Conservation (phyloP, 805 yeast genomes). For the Ogataea minuta region DNA sequence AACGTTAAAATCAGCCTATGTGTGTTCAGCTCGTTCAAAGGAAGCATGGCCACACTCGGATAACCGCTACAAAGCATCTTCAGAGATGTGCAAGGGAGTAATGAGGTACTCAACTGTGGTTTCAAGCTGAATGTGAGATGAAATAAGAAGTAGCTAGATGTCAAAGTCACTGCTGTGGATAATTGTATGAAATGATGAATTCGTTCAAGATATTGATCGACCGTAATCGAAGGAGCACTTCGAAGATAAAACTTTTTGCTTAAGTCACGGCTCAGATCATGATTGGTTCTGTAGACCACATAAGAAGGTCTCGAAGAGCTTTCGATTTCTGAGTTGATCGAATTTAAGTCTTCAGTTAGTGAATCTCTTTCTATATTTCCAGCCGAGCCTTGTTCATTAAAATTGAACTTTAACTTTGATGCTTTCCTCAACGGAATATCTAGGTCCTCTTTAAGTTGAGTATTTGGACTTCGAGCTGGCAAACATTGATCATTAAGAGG, state of each 20-base stretch:
- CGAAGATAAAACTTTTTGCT: constrained; percentile 32
- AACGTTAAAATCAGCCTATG: constrained; percentile 40
- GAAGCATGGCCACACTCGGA: constrained; percentile 23
- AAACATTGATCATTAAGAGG: constrained; percentile 2
- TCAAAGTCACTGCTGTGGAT: constrained; percentile 32
- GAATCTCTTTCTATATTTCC: neutral
- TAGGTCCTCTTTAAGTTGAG: constrained; percentile 21
- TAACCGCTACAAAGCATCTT: neutral
- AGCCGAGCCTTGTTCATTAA: constrained; percentile 19
- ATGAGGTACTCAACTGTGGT: constrained; percentile 15
- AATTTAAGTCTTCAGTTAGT: too few species aligned
- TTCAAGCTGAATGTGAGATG: constrained; percentile 30
- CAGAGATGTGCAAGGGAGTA: constrained; percentile 14
- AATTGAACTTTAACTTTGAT: constrained; percentile 30
- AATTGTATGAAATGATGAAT: constrained; percentile 31
- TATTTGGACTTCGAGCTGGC: constrained; percentile 15
- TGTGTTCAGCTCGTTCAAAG: constrained; percentile 37
- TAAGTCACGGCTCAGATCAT: constrained; percentile 14
- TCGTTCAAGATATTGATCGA: constrained; percentile 31
- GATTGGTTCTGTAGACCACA: neutral
- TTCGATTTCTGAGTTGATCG: too few species aligned
- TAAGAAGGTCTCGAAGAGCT: too few species aligned
- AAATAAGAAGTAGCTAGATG: constrained; percentile 33
- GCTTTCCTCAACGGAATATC: constrained; percentile 30
- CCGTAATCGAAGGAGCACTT: constrained; percentile 30